These are phyloP conservation scores for Jaminaea rosea DNA, from an alignment of 1,284 basidiomycete genomes.

Conservation along the genomic window DNA sequence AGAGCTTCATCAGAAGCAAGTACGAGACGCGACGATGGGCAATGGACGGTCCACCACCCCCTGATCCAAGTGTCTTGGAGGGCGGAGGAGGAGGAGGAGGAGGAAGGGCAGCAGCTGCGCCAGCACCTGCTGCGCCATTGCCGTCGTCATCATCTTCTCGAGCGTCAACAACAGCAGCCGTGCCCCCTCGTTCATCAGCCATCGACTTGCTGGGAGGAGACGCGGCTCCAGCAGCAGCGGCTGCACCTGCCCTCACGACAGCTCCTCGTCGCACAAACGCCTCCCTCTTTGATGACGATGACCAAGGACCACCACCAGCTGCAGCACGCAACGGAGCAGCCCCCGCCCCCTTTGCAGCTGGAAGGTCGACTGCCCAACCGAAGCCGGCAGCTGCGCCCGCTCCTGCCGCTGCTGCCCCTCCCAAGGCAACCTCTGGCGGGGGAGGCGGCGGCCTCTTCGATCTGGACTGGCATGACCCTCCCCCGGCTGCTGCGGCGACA, in stretches of 20 bases:
- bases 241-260: conserved; percentile 24
- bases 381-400: conserved; percentile 25
- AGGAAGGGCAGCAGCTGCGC: conserved; percentile 8
- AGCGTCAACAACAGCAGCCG: background rate
- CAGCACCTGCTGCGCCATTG: background rate
- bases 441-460: conserved; percentile 64
- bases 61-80: conserved; percentile 72
- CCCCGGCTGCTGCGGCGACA: conserved; percentile 18
- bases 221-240: conserved; percentile 1
- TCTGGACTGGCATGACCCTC: conserved; percentile 61
- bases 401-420: conserved; percentile 6
- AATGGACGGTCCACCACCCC: conserved; percentile 71
- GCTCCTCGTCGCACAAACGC: conserved; percentile 22
- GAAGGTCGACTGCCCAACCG: conserved; percentile 3
- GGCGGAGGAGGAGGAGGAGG: conserved; percentile 42
- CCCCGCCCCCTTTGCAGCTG: background rate
- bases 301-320: background rate
- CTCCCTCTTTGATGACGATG: background rate
- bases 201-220: conserved; percentile 16
- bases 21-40: conserved; percentile 92
- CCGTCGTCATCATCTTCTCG: background rate
- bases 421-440: conserved; percentile 30
- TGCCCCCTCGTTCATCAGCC: background rate
- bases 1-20: conserved; percentile 93
- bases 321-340: background rate